A percentile compares a stretch with the other conserved stretches of the same genome.
These are phyloP conservation scores for Fusarium clavum DNA, from an alignment of 2,329 filamentous ascomycete genomes.

Conservation along the genomic window DNA sequence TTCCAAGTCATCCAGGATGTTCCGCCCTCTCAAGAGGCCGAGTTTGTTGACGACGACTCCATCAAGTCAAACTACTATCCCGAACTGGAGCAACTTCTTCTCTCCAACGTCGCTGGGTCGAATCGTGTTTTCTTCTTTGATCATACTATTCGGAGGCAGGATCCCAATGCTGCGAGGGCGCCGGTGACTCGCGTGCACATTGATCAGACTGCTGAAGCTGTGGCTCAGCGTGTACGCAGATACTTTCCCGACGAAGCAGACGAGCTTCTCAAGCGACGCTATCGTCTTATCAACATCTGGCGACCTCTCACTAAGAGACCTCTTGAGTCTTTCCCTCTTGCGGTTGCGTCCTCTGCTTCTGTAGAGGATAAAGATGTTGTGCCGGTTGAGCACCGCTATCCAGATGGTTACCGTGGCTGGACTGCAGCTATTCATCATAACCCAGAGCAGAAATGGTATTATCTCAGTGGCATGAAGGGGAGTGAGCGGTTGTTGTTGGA, in stretches of 20 bases:
- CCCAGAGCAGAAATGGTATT: constrained; percentile 77
- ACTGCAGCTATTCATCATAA: constrained; percentile 76
- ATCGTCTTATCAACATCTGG: constrained; percentile 92
- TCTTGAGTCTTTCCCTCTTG: constrained; percentile 74
- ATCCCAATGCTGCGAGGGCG: constrained; percentile 67
- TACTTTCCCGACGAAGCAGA: constrained; percentile 78
- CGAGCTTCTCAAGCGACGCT: constrained; percentile 72
- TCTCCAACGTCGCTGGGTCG: constrained; percentile 74
- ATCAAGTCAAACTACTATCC: constrained; percentile 84
- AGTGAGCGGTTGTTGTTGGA: constrained; percentile 80
- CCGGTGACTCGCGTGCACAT: constrained; percentile 83
- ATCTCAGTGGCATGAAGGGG: constrained; percentile 81
- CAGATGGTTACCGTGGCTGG: constrained; percentile 73
- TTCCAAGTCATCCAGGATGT: constrained; percentile 74
- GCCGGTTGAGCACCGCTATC: constrained; percentile 78
- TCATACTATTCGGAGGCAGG: constrained; percentile 82
- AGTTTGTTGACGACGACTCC: constrained; percentile 75
- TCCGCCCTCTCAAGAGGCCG: constrained; percentile 59
- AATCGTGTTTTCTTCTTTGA: constrained; percentile 81
- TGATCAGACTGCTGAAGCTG: constrained; percentile 79
- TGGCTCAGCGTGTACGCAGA: constrained; percentile 72
- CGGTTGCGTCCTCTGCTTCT: constrained; percentile 73
- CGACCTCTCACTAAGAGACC: constrained; percentile 70
- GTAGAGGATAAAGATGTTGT: constrained; percentile 74
- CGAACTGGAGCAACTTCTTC: constrained; percentile 79